Evolutionary conservation across 305 asterid species (phyloP).

Genomic region (Fraxinus greggii): DNA sequence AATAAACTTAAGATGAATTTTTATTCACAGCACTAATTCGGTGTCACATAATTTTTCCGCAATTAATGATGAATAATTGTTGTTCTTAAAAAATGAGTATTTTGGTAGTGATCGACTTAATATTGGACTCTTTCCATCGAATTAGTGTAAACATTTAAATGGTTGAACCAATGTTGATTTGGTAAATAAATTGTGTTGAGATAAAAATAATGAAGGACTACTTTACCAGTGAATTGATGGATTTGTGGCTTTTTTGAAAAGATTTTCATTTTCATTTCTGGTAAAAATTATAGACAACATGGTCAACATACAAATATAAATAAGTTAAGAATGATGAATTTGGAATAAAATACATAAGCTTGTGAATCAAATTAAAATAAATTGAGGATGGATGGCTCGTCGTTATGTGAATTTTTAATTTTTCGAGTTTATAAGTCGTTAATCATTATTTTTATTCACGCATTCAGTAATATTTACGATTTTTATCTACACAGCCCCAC

Average conservation of each 20-base stretch:
- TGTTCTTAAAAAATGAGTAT: too few species aligned
- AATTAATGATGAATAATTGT: too few species aligned
- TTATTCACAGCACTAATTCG: too few species aligned
- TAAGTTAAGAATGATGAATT: neutral
- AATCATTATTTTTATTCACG: neutral
- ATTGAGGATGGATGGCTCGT: neutral
- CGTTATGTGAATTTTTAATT: neutral
- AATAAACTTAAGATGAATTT: too few species aligned
- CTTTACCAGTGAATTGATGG: neutral
- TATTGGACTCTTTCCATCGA: too few species aligned
- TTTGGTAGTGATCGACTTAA: too few species aligned
- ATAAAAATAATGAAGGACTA: too few species aligned
- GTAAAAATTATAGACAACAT: neutral
- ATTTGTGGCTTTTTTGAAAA: neutral
- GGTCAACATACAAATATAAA: neutral
- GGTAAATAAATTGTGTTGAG: neutral
- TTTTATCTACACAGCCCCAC: neutral
- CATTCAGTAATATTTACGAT: too few species aligned
- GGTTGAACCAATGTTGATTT: too few species aligned
- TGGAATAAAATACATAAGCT: neutral
- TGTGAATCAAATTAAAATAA: neutral
- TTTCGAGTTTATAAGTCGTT: neutral
- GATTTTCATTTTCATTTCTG: neutral
- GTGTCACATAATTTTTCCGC: too few species aligned
- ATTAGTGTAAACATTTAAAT: too few species aligned